Conservation (phyloP, 768 basidiomycete species). For the Lyophyllum atratum region DNA sequence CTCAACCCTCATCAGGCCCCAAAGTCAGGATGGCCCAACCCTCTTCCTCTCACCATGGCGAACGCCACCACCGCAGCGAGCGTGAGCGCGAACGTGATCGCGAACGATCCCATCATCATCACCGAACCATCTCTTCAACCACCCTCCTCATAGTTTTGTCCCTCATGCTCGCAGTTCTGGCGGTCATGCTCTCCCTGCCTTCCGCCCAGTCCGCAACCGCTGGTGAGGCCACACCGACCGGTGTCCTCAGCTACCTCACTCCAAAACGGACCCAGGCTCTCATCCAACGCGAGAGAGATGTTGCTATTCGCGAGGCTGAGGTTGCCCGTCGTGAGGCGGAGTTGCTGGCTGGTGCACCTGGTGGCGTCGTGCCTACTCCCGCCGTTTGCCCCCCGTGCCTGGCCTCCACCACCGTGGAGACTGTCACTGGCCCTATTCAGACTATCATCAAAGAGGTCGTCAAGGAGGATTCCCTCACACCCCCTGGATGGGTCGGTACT, state of each 20-base stretch:
- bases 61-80: constrained; percentile 54
- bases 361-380: constrained; percentile 67
- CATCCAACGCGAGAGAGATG: constrained; percentile 74
- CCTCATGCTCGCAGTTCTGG: constrained; percentile 83
- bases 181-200: constrained; percentile 87
- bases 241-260: constrained; percentile 72
- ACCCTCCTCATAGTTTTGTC: constrained; percentile 86
- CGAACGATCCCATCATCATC: constrained; percentile 67
- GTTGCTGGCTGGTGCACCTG: constrained; percentile 78
- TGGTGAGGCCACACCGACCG: constrained; percentile 43
- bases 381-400: constrained; percentile 60
- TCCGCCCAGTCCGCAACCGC: constrained; percentile 43
- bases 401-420: constrained; percentile 54
- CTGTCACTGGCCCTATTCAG: constrained; percentile 58
- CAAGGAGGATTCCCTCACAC: constrained; percentile 76
- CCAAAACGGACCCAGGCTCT: constrained; percentile 84
- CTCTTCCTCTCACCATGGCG: constrained; percentile 78
- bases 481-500: constrained; percentile 78
- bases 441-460: constrained; percentile 89
- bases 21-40: constrained; percentile 88
- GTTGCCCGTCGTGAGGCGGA: constrained; percentile 90
- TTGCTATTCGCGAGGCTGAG: constrained; percentile 83
- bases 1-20: constrained; percentile 13
- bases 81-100: constrained; percentile 50
- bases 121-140: constrained; percentile 86